Evolutionary conservation across 2,329 filamentous ascomycete species (phyloP), one percentile per base, ranked within the genome.

Genomic region (Ilyonectria sp.): DNA sequence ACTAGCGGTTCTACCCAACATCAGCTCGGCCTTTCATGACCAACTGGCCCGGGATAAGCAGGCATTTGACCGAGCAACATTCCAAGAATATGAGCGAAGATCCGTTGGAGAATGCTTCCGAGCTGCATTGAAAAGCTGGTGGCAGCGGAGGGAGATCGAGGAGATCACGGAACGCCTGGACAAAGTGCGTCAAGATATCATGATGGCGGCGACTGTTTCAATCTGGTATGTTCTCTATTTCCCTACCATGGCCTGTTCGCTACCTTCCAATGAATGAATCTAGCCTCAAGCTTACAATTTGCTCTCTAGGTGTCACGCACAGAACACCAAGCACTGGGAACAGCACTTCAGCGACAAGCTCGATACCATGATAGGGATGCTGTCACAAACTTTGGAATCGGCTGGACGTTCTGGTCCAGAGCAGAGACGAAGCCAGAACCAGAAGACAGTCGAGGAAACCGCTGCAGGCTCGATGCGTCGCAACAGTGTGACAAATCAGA

Each of bases 321-420:
- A 40, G n/a, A 29, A 37, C 21, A 54, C 31, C 2, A 65, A 50
- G 35, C 15, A 11, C 33, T 65, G 62, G 62, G 56, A 65, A 43
- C 49, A 60, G 11, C 49, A 49, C 15, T 65, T 65, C 15, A 65
- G 56, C 26, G 40, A 31, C 29, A 65, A 65, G 21, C 56, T 60
- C 9, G 56, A 60, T 15, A 50, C 40, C 8, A 55, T 65, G 62
- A 65, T 65, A 17, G 29, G 10, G 8, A 60, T 26, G 31, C 46
- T 53, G n/a, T 31, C 31, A 21, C 21, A n/a, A 23, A 33, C 40
- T 31, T 4, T 23, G 33, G 31, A 43, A 47, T 17, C 17, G 17
- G 31, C 11, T 10, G 21, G 31, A 49, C 19, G 15, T 21, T 43
- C 35, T 6, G 40, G 50, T 5, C 50, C 60, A 15, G 33, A 49